Conservation (phyloP, 441 rosid genomes). For the Mallotus japonicus region DNA sequence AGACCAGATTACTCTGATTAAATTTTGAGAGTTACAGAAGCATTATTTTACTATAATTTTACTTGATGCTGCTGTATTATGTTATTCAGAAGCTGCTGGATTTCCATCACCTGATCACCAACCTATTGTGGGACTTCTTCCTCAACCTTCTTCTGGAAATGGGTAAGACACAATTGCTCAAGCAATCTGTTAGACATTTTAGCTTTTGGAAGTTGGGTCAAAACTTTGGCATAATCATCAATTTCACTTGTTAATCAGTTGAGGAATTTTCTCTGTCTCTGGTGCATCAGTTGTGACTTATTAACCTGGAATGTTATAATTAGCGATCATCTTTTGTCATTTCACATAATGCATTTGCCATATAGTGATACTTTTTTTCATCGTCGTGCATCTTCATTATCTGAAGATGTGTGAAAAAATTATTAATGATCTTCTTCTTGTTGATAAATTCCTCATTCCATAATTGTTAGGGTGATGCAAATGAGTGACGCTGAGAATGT, state of each 20-base stretch:
- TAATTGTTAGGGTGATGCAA: neutral
- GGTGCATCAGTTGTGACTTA: conserved; percentile 2
- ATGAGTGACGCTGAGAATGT: neutral
- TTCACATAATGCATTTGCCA: neutral
- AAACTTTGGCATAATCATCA: conserved; percentile 6
- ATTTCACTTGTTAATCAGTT: conserved; percentile 16
- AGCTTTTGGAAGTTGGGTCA: conserved; percentile 11
- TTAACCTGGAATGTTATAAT: conserved; percentile 1
- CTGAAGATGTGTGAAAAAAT: neutral
- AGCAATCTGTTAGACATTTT: conserved; percentile 9
- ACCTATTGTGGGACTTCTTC: conserved; percentile 63
- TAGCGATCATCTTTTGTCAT: neutral
- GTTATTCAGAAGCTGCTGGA: conserved; percentile 48
- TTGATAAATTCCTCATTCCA: neutral
- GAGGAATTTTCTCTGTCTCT: neutral
- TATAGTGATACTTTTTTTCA: neutral
- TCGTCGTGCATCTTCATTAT: neutral
- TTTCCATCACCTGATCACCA: conserved; percentile 42
- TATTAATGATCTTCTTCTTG: neutral
- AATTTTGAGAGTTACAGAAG: neutral
- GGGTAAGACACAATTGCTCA: conserved; percentile 40
- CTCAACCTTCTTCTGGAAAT: conserved; percentile 57
- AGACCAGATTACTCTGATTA: neutral
- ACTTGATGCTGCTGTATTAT: conserved; percentile 17
- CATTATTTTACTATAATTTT: conserved; percentile 2